A percentile compares a stretch with the other conserved stretches of the same genome.
phyloP scores from a whole-genome alignment of 2,329 filamentous ascomycete genomes.

The Fusarium illudens region DNA sequence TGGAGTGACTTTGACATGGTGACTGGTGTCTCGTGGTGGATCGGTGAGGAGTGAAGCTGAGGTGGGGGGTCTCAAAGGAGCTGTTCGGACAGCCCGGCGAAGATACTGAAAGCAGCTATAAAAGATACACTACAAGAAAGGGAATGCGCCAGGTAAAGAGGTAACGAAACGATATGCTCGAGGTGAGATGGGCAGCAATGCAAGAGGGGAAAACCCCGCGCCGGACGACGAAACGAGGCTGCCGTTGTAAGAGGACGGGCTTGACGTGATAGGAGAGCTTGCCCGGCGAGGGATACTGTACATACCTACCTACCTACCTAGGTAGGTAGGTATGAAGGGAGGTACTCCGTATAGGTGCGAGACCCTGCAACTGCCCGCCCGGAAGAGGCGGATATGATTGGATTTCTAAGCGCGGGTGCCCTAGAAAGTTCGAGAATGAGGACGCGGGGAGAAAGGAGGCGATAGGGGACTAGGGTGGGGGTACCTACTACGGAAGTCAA shows the following conservation, averaged over 20 bases:
- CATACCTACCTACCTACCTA: no score
- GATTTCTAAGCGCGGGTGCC: slow-evolving; percentile 43
- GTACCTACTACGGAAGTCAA: no score
- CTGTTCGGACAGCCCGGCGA: background rate
- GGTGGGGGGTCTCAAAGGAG: background rate
- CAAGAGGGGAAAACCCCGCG: slow-evolving; percentile 1
- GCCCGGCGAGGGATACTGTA: no score
- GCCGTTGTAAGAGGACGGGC: background rate
- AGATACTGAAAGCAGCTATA: background rate
- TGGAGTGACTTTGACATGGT: slow-evolving; percentile 49
- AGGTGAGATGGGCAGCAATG: background rate
- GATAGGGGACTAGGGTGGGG: slow-evolving; percentile 2
- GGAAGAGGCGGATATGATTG: slow-evolving; percentile 28
- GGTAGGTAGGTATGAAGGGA: no score
- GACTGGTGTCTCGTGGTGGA: background rate
- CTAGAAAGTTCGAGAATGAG: slow-evolving; percentile 42
- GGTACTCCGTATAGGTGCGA: no score
- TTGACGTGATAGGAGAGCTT: background rate
- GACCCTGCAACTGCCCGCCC: background rate
- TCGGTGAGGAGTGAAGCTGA: background rate
- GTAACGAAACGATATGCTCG: background rate
- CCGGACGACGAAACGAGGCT: background rate
- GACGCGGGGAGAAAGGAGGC: slow-evolving; percentile 5
- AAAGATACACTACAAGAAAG: background rate
- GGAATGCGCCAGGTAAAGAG: background rate